Base-by-base conservation (phyloP, 345 rosid genomes). In the Syzygium aromaticum region DNA sequence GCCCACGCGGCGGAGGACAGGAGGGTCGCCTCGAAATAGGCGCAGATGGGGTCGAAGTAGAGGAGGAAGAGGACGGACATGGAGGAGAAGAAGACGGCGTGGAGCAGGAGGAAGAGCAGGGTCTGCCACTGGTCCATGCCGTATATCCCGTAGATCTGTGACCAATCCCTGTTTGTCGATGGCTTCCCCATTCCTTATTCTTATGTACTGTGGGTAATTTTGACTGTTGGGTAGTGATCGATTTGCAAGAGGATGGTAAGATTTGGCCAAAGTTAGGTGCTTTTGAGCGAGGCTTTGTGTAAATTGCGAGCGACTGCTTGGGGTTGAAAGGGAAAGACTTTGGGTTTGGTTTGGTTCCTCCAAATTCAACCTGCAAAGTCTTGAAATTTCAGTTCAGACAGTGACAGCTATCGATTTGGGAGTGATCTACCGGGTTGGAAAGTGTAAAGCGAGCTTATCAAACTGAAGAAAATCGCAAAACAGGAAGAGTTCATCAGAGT, bases 81-180 rank as follows among this genome's bases (percentile, higher is more conserved):
- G 8, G 90, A 1, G n/a, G 98, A 92, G 95, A 97, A 97, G 89
- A 92, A 83, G 86, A 94, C 73, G 56, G 98, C 98, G 90, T 96
- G 95, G 86, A 91, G 77, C 38, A 94, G 64, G 51, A 97, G 92
- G 90, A 97, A 95, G 86, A 95, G 63, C 38, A 97, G 91, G 7
- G 98, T 96, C 86, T 95, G 97, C 95, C 98, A 95, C 84, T 97
- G 98, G 80, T 97, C 98, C 89, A 97, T 91, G 84, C 99, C 99
- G 91, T 97, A 97, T 28, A 96, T 93, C 7, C 94, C 93, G 89
- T 96, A 97, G 96, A 97, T 96, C 99, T 96, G 99, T 84, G 94
- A 88, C 98, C 98, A 96, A 51, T 97, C 98, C 52, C 87, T 88
- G 33, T 33, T 49, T 8, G 46, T 63, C 14, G 89, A 52, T 52